Base-by-base conservation (phyloP, 2,329 filamentous ascomycete genomes). In the Grosmannia huntii region DNA sequence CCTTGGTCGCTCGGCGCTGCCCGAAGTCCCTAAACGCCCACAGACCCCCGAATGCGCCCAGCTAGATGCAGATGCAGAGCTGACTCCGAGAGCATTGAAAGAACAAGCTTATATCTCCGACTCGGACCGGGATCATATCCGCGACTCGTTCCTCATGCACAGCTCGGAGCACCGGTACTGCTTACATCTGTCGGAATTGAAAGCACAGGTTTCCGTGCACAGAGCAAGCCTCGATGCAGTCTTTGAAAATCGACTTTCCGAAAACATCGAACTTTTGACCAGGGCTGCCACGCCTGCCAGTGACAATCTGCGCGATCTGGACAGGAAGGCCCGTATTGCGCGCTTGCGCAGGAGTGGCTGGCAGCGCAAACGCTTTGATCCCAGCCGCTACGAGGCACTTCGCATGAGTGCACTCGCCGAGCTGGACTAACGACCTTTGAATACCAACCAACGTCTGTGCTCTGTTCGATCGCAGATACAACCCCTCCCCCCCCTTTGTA, bases 301-400 rank as follows among this genome's bases (percentile, higher is more conserved):
- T 49, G 72, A 73, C 7, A 72, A 74, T 57, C 62, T 70, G 57
- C 70, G 71, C 21, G 63, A 64, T 2, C 64, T 72, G 21, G 76
- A 80, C 38, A 68, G 80, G 3, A 71, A 73, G 59, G 72, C 76
- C 7, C 74, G 80, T 27, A 82, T 83, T 62, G 77, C 80, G 68
- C 72, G 76, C 11, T 68, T 84, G 12, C 75, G 78, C 23, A 74
- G 74, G n/a, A 72, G 65, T 55, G 79, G 79, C 2, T 83, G 81
- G 80, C 74, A 74, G 64, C 70, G 81, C 31, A 75, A 75, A 62
- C 75, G 80, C 25, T 84, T 84, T 62, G 76, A 84, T 61, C 69
- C 70, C 6, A 67, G 70, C 51, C 72, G 77, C 44, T 83, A 84
- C 64, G 76, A 80, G 65, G 72, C 73, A 23, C 69, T 83, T 10